These are phyloP conservation scores for Laetiporus sulphureus DNA, from an alignment of 1,284 basidiomycete species.

Conservation along the genomic window DNA sequence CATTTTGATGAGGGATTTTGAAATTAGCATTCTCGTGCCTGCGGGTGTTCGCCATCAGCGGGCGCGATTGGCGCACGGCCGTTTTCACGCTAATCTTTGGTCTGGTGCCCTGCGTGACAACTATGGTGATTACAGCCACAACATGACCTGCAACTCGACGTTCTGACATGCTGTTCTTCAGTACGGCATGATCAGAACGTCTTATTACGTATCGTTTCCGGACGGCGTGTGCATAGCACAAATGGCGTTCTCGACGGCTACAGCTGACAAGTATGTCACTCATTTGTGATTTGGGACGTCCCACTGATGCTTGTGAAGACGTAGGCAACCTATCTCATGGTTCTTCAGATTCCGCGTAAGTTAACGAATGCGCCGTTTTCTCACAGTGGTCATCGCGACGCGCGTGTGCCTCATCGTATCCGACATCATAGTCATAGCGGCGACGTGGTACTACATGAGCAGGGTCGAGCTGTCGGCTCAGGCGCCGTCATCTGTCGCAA, in stretches of 20 bases:
- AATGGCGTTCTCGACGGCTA: background rate
- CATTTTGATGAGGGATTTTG: background rate
- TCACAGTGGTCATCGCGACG: background rate
- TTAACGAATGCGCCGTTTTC: background rate
- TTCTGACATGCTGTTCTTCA: background rate
- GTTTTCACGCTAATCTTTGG: background rate
- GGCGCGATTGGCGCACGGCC: slow-evolving; percentile 1
- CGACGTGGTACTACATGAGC: slow-evolving; percentile 1
- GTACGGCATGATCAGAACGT: background rate
- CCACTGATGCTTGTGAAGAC: background rate
- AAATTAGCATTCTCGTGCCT: background rate
- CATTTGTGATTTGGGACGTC: background rate
- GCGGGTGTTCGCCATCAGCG: slow-evolving; percentile 2
- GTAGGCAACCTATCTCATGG: background rate
- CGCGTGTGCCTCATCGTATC: slow-evolving; percentile 1
- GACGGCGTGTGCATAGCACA: background rate
- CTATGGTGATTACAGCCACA: background rate
- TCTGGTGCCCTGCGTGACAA: slow-evolving; percentile 2
- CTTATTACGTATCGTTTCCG: background rate
- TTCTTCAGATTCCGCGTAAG: background rate
- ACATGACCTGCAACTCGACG: background rate
- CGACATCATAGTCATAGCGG: background rate
- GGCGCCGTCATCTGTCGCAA: background rate
- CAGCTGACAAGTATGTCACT: background rate
- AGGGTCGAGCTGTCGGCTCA: background rate